A percentile compares a stretch with the other conserved stretches of the same genome.
Evolutionary conservation across 2,329 filamentous ascomycete species (phyloP).

Genomic region (Arthrinium puccinioides): DNA sequence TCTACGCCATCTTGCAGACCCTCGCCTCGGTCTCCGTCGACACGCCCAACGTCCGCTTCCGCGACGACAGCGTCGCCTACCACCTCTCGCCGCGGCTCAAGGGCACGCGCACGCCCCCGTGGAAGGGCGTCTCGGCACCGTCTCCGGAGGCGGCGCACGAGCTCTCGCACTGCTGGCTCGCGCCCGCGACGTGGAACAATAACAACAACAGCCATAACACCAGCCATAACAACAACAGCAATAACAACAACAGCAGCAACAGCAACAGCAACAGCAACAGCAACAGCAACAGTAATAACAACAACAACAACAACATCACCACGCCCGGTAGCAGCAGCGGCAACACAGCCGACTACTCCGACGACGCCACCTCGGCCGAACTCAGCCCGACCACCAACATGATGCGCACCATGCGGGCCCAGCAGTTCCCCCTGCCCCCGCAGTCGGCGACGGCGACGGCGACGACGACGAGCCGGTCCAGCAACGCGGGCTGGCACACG

Average conservation of each 20-base stretch:
- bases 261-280: background rate
- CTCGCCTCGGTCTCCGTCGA: slow-evolving; percentile 54
- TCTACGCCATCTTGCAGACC: slow-evolving; percentile 54
- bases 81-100: slow-evolving; percentile 48
- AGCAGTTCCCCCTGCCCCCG: slow-evolving; percentile 15
- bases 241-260: background rate
- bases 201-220: background rate
- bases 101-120: slow-evolving; percentile 45
- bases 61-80: slow-evolving; percentile 43
- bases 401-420: no score
- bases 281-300: background rate
- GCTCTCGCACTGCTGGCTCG: slow-evolving; percentile 45
- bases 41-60: slow-evolving; percentile 43
- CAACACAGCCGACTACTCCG: no score
- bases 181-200: slow-evolving; percentile 29
- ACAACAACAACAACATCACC: background rate
- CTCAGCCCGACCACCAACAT: no score
- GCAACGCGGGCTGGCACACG: slow-evolving; percentile 14
- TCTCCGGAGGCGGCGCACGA: slow-evolving; percentile 35
- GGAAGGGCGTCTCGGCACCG: slow-evolving; percentile 31
- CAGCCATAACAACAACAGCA: background rate
- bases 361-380: no score
- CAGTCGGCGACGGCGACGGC: slow-evolving; percentile 8
- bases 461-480: slow-evolving; percentile 7
- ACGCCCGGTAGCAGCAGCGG: background rate